phyloP scores from a whole-genome alignment of 352 stramenopile genomes.

The Phytophthora aleatoria region DNA sequence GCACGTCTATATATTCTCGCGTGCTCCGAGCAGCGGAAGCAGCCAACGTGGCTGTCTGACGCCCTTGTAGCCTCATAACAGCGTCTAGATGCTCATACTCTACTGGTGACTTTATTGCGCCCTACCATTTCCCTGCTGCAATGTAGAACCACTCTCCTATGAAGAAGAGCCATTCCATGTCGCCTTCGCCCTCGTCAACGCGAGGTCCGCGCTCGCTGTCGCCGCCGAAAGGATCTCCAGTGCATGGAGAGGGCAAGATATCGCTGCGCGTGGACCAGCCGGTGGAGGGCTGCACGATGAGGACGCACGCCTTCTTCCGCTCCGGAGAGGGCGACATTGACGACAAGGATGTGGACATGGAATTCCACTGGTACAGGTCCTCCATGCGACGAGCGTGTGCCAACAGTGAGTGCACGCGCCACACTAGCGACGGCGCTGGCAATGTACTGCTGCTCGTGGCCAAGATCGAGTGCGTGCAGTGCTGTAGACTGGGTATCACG shows the following conservation, averaged over 20 bases:
- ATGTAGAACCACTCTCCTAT: slow-evolving; percentile 32
- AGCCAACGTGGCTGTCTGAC: slow-evolving; percentile 21
- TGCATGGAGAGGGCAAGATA: slow-evolving; percentile 72
- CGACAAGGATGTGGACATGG: slow-evolving; percentile 69
- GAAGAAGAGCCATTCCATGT: slow-evolving; percentile 37
- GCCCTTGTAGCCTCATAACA: not conserved
- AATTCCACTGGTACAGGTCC: slow-evolving; percentile 76
- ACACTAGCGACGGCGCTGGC: slow-evolving; percentile 53
- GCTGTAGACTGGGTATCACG: slow-evolving; percentile 65
- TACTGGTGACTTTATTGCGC: not conserved
- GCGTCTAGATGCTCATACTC: slow-evolving; percentile 20
- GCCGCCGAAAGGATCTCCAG: slow-evolving; percentile 57
- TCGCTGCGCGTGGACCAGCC: slow-evolving; percentile 79
- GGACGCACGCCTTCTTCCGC: slow-evolving; percentile 82
- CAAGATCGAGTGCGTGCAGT: slow-evolving; percentile 76
- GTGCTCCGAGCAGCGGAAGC: slow-evolving; percentile 14
- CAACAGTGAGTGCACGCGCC: slow-evolving; percentile 59
- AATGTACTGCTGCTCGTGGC: slow-evolving; percentile 76
- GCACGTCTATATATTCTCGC: slow-evolving; percentile 17
- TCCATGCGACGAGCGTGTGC: slow-evolving; percentile 60
- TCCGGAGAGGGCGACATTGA: slow-evolving; percentile 72
- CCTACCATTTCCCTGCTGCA: slow-evolving; percentile 16
- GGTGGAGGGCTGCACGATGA: slow-evolving; percentile 68
- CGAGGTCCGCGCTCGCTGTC: slow-evolving; percentile 38
- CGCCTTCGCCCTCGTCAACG: slow-evolving; percentile 27